phyloP scores from a whole-genome alignment of 2,329 filamentous ascomycete genomes.

The Aspergillus aculeatinus region DNA sequence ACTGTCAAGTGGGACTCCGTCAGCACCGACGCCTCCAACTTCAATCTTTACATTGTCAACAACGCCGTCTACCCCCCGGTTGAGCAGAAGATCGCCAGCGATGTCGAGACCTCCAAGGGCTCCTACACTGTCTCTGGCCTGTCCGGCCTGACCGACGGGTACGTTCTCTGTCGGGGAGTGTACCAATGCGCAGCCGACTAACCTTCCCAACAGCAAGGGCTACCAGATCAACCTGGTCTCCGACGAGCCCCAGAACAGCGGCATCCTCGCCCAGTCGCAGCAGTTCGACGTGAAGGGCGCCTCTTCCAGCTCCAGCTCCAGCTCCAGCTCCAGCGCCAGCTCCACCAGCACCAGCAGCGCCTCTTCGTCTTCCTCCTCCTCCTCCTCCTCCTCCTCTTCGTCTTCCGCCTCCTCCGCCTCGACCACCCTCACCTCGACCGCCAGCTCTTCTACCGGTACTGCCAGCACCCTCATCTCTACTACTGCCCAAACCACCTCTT shows the following conservation, averaged over 20 bases:
- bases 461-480: neutral
- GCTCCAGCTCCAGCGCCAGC: conserved; percentile 9
- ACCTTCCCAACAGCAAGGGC: conserved; percentile 23
- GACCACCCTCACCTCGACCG: conserved; percentile 8
- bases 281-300: conserved; percentile 33
- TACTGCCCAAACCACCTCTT: conserved; percentile 1
- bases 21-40: conserved; percentile 40
- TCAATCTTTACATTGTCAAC: conserved; percentile 45
- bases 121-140: conserved; percentile 37
- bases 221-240: conserved; percentile 45
- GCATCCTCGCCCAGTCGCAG: conserved; percentile 44
- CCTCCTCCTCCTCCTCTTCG: conserved; percentile 8
- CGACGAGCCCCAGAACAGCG: conserved; percentile 33
- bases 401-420: conserved; percentile 13
- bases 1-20: conserved; percentile 43
- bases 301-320: conserved; percentile 19
- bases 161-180: conserved; percentile 4
- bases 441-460: conserved; percentile 11
- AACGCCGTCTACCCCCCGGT: conserved; percentile 36
- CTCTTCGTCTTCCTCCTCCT: conserved; percentile 7
- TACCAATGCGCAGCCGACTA: neutral
- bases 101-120: conserved; percentile 37
- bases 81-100: conserved; percentile 33
- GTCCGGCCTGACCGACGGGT: conserved; percentile 25
- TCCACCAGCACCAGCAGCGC: conserved; percentile 13